These are phyloP conservation scores for Logfia minima DNA, from an alignment of 129 eudicot species.

Conservation along the genomic window DNA sequence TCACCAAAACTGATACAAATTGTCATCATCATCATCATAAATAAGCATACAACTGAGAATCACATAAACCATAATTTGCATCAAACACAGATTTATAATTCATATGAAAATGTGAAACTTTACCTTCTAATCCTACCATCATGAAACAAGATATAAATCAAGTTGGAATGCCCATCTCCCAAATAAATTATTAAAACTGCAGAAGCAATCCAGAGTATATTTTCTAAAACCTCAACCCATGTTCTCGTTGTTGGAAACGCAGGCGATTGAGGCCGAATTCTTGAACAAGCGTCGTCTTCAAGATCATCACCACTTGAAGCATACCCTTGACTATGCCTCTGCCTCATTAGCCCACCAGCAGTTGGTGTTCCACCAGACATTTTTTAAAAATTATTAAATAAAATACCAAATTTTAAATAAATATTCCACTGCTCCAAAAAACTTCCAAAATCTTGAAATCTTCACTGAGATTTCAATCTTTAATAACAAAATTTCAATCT, in stretches of 20 bases:
- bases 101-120: neutral
- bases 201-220: constrained; percentile 83
- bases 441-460: neutral
- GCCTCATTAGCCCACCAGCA: constrained; percentile 74
- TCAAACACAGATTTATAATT: neutral
- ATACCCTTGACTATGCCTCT: constrained; percentile 85
- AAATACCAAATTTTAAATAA: neutral
- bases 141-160: constrained; percentile 62
- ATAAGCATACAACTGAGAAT: neutral
- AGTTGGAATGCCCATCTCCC: constrained; percentile 77
- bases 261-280: constrained; percentile 41
- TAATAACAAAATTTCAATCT: constrained; percentile 5
- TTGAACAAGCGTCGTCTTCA: constrained; percentile 92
- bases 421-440: constrained; percentile 31
- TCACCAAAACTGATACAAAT: constrained; percentile 8
- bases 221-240: constrained; percentile 74
- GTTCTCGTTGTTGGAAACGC: constrained; percentile 47
- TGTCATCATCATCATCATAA: constrained; percentile 16
- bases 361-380: constrained; percentile 92
- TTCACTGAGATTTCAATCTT: constrained; percentile 2
- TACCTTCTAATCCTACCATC: constrained; percentile 83
- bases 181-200: constrained; percentile 60
- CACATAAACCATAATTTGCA: neutral
- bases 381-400: constrained; percentile 18
- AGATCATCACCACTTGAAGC: constrained; percentile 88